Evolutionary conservation across 345 rosid species (phyloP).

Genomic region (Aurinia saxatilis): DNA sequence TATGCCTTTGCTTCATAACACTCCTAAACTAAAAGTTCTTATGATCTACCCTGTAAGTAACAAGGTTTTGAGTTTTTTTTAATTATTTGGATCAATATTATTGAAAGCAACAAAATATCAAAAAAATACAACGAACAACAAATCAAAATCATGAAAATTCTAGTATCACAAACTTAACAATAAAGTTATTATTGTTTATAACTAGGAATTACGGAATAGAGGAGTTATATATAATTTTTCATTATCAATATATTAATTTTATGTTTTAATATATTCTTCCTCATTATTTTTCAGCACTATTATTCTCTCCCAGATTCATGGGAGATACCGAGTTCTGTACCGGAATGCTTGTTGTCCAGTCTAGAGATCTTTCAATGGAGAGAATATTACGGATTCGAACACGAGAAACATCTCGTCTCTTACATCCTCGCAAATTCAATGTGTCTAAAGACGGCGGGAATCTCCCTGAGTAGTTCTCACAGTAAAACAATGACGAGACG

Average conservation of each 20-base stretch:
- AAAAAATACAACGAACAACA: too few species aligned
- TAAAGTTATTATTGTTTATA: background rate
- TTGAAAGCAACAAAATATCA: too few species aligned
- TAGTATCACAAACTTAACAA: too few species aligned
- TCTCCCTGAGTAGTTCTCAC: background rate
- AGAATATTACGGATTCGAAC: background rate
- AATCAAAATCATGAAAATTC: too few species aligned
- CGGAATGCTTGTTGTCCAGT: background rate
- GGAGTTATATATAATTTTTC: too few species aligned
- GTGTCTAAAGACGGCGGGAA: background rate
- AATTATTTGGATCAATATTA: too few species aligned
- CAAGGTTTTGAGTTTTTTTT: too few species aligned
- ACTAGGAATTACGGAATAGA: background rate
- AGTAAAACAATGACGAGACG: too few species aligned
- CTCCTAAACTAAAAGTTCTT: constrained; percentile 11
- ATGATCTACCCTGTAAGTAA: too few species aligned
- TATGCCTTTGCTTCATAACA: background rate
- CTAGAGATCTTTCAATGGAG: background rate
- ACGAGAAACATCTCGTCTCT: background rate
- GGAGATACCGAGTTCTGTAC: constrained; percentile 5
- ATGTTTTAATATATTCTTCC: background rate
- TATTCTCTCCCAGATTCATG: background rate
- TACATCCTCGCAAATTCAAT: background rate
- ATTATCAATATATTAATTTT: too few species aligned
- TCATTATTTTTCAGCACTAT: background rate